These are phyloP conservation scores for Tillandsia leiboldiana DNA, from an alignment of 176 grass and related monocot species.

Conservation along the genomic window DNA sequence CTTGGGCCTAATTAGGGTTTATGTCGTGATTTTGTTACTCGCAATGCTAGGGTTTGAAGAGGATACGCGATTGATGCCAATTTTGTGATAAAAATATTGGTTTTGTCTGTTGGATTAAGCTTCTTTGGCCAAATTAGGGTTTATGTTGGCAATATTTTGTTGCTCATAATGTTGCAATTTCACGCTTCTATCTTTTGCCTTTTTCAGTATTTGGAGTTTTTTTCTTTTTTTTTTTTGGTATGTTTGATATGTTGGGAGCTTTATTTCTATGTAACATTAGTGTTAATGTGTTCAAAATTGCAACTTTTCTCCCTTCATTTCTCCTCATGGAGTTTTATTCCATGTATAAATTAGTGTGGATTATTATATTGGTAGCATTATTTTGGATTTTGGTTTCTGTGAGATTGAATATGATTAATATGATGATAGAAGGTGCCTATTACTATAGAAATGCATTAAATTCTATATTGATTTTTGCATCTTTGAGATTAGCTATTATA, in stretches of 20 bases:
- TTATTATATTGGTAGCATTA: neutral
- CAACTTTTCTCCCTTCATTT: neutral
- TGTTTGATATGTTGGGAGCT: neutral
- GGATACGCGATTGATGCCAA: neutral
- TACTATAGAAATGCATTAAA: neutral
- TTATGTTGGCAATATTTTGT: neutral
- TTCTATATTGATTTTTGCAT: too few relatives aligned
- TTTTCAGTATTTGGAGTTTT: neutral
- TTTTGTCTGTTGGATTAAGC: neutral
- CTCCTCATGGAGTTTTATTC: too few relatives aligned
- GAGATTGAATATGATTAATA: neutral
- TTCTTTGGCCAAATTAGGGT: neutral
- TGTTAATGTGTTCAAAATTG: neutral
- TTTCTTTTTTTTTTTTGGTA: neutral
- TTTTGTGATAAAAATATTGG: neutral
- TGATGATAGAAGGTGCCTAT: neutral
- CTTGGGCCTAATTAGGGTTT: neutral
- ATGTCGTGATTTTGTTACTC: neutral
- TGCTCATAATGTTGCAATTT: neutral
- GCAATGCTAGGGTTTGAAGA: neutral
- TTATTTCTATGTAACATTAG: neutral
- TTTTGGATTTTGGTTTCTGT: neutral
- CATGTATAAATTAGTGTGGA: neutral
- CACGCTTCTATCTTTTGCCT: neutral
- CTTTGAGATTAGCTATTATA: too few relatives aligned